phyloP scores from a whole-genome alignment of 129 eudicot genomes.

The Erigeron canadensis region DNA sequence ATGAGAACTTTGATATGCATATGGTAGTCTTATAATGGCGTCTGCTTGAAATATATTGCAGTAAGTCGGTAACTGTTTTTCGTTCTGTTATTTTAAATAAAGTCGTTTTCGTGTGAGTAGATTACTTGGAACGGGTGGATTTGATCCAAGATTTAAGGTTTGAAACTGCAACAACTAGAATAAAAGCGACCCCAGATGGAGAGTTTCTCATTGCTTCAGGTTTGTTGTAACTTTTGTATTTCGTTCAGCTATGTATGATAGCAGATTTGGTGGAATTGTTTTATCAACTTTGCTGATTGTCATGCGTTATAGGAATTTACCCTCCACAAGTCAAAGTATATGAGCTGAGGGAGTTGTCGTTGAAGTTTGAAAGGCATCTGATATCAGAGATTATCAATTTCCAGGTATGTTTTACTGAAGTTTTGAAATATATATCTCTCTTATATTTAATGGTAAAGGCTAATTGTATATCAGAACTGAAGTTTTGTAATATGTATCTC shows the following conservation, averaged over 20 bases:
- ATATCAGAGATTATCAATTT: constrained; percentile 79
- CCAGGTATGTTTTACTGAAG: constrained; percentile 40
- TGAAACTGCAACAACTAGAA: constrained; percentile 86
- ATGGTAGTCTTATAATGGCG: neutral
- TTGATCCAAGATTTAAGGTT: constrained; percentile 89
- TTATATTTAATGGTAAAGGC: neutral
- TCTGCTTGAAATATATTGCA: neutral
- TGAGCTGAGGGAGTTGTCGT: constrained; percentile 67
- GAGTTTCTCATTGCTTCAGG: constrained; percentile 97
- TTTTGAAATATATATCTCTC: constrained; percentile 6
- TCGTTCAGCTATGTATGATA: neutral
- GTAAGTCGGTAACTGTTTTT: neutral
- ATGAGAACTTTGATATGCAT: too few relatives aligned
- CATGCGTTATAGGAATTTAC: constrained; percentile 62
- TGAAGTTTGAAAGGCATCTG: constrained; percentile 93
- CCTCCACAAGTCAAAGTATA: constrained; percentile 97
- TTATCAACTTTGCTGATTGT: constrained; percentile 9
- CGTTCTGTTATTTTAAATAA: neutral
- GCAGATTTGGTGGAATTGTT: neutral
- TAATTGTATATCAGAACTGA: neutral
- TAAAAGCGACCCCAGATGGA: constrained; percentile 89
- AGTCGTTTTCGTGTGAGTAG: constrained; percentile 34
- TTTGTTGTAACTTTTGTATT: constrained; percentile 17
- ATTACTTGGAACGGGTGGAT: constrained; percentile 75
- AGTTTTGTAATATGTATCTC: neutral